phyloP scores from a whole-genome alignment of 2,329 filamentous ascomycete species.

The Xylaria sp. region DNA sequence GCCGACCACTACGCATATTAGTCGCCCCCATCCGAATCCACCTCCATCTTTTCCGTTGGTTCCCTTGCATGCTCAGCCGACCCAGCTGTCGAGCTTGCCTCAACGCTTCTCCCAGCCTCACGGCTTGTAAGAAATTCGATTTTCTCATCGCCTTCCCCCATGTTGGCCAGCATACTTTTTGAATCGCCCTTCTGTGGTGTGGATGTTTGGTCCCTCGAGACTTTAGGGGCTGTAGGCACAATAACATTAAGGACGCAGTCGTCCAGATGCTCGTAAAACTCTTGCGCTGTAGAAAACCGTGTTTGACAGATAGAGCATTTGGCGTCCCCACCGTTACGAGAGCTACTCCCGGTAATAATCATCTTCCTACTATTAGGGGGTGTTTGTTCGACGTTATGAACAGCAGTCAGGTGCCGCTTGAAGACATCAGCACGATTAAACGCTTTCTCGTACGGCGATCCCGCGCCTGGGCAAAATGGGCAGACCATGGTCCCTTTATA shows the following conservation, averaged over 20 bases:
- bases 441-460: constrained; percentile 89
- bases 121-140: constrained; percentile 29
- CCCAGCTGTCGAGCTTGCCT: constrained; percentile 33
- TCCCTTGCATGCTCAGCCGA: constrained; percentile 40
- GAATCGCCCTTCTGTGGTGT: constrained; percentile 46
- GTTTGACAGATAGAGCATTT: constrained; percentile 91
- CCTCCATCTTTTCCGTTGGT: constrained; percentile 46
- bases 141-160: constrained; percentile 45
- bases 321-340: constrained; percentile 68
- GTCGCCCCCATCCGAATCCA: constrained; percentile 48
- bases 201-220: constrained; percentile 43
- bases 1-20: neutral
- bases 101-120: constrained; percentile 36
- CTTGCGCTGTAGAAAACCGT: constrained; percentile 84
- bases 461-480: constrained; percentile 90
- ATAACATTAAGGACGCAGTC: constrained; percentile 71
- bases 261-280: constrained; percentile 96
- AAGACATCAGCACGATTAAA: constrained; percentile 97
- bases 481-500: constrained; percentile 99
- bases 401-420: constrained; percentile 90
- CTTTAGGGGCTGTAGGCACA: constrained; percentile 58
- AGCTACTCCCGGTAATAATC: constrained; percentile 52
- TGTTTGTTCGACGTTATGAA: constrained; percentile 93
- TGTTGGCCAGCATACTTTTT: constrained; percentile 38
- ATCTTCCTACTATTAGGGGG: constrained; percentile 90